Evolutionary conservation across 2,329 filamentous ascomycete species (phyloP).

Genomic region (Phaeosphaeria sp.): DNA sequence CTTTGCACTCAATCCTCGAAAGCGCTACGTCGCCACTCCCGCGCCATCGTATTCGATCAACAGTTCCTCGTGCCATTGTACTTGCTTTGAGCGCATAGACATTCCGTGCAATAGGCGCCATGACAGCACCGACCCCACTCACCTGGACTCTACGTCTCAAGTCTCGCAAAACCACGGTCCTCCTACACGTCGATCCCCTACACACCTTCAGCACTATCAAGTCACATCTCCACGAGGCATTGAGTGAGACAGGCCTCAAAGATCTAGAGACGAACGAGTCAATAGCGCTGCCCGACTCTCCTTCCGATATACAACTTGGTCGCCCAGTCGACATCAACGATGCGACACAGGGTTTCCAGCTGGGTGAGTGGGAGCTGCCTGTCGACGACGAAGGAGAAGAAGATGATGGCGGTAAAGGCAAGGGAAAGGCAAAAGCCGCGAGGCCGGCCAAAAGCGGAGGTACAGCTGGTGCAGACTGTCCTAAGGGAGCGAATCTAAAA

Average conservation of each 20-base stretch:
- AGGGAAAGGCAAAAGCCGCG: conserved; percentile 42
- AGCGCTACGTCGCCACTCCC: background rate
- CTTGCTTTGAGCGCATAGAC: background rate
- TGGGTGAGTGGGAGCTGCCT: conserved; percentile 42
- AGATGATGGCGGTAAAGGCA: conserved; percentile 45
- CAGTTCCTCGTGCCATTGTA: background rate
- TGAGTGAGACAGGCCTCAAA: conserved; percentile 48
- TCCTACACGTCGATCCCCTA: conserved; percentile 55
- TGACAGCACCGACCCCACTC: conserved; percentile 31
- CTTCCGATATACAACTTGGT: conserved; percentile 51
- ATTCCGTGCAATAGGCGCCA: conserved; percentile 6
- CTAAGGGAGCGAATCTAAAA: conserved; percentile 44
- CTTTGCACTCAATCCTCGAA: background rate
- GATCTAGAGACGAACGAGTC: conserved; percentile 39
- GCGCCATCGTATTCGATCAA: background rate
- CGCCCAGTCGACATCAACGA: conserved; percentile 51
- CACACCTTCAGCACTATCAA: conserved; percentile 51
- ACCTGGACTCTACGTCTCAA: conserved; percentile 57
- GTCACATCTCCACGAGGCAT: conserved; percentile 48
- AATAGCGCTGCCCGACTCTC: conserved; percentile 46
- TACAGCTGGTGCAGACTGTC: conserved; percentile 34
- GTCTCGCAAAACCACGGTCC: conserved; percentile 52
- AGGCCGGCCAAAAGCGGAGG: conserved; percentile 2
- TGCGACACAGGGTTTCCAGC: conserved; percentile 48
- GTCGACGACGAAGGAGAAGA: conserved; percentile 34